These are phyloP conservation scores for Candida glucosophila DNA, from an alignment of 1,139 yeast species.

Conservation along the genomic window DNA sequence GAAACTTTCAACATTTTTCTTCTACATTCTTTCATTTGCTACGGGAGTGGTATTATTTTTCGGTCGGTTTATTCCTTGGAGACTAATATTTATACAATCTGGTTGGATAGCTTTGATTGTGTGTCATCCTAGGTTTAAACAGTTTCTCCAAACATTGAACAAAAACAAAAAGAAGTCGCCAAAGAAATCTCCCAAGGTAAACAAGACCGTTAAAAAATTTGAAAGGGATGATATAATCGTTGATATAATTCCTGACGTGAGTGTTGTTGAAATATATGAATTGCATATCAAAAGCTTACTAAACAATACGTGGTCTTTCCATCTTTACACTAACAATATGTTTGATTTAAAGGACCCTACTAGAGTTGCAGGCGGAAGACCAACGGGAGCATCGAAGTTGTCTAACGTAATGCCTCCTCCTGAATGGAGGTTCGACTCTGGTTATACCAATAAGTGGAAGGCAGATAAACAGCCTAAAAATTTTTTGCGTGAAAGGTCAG, in stretches of 20 bases:
- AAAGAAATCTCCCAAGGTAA: conserved; percentile 3
- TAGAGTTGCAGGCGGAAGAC: conserved; percentile 50
- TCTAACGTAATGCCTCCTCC: conserved; percentile 57
- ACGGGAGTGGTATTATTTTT: conserved; percentile 33
- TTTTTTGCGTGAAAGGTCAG: conserved; percentile 46
- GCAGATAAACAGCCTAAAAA: conserved; percentile 44
- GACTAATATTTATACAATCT: conserved; percentile 40
- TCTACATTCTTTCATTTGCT: conserved; percentile 28
- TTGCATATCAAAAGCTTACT: conserved; percentile 59
- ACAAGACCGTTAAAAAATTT: conserved; percentile 18
- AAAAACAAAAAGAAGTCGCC: conserved; percentile 7
- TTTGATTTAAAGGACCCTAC: conserved; percentile 45
- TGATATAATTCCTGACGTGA: conserved; percentile 58
- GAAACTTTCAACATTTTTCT: conserved; percentile 49
- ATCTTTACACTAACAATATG: conserved; percentile 25
- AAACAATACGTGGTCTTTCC: conserved; percentile 47
- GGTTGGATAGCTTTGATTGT: conserved; percentile 46
- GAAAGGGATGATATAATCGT: conserved; percentile 47
- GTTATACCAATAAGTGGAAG: conserved; percentile 52
- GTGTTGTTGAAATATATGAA: conserved; percentile 67
- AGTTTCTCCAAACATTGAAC: conserved; percentile 16
- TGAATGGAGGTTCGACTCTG: conserved; percentile 64
- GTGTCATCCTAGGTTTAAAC: conserved; percentile 51
- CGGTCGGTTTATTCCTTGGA: conserved; percentile 67
- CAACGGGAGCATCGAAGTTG: conserved; percentile 55